Conservation (phyloP, 1,139 yeast species). For the Nakaseomyces kungkrabaensis region DNA sequence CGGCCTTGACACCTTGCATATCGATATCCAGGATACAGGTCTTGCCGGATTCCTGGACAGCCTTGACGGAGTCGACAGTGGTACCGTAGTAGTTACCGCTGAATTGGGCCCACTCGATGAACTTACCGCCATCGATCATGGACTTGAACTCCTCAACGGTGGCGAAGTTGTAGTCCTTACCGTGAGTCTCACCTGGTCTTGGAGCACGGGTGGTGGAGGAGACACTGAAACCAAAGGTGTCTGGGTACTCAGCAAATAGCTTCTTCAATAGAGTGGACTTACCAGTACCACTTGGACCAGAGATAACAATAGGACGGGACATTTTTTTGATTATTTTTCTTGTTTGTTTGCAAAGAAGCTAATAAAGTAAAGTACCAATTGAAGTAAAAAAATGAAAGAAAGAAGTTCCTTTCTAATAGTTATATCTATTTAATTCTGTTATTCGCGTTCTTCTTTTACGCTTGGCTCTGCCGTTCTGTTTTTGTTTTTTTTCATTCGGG, state of each 20-base stretch:
- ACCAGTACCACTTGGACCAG: constrained; percentile 97
- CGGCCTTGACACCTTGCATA: constrained; percentile 96
- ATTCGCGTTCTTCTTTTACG: too few species aligned
- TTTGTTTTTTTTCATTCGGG: too few species aligned
- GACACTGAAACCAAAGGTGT: constrained; percentile 83
- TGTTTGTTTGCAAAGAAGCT: too few species aligned
- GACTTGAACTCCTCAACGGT: constrained; percentile 69
- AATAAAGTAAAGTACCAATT: too few species aligned
- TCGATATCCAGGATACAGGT: constrained; percentile 91
- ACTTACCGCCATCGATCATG: constrained; percentile 62
- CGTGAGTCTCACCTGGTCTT: constrained; percentile 83
- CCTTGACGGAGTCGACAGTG: constrained; percentile 68
- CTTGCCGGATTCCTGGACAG: constrained; percentile 43
- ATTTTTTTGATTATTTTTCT: constrained; percentile 7
- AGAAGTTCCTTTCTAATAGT: too few species aligned
- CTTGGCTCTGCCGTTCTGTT: too few species aligned
- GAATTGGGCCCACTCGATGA: constrained; percentile 96
- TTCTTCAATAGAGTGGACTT: constrained; percentile 88
- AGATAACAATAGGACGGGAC: constrained; percentile 78
- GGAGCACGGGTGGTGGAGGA: constrained; percentile 92
- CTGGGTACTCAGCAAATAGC: constrained; percentile 83
- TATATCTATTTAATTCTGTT: too few species aligned
- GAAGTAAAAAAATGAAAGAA: too few species aligned
- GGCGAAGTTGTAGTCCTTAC: constrained; percentile 80
- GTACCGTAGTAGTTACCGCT: constrained; percentile 98